phyloP scores from a whole-genome alignment of 2,329 filamentous ascomycete genomes.

The Aspergillus quadricinctus region DNA sequence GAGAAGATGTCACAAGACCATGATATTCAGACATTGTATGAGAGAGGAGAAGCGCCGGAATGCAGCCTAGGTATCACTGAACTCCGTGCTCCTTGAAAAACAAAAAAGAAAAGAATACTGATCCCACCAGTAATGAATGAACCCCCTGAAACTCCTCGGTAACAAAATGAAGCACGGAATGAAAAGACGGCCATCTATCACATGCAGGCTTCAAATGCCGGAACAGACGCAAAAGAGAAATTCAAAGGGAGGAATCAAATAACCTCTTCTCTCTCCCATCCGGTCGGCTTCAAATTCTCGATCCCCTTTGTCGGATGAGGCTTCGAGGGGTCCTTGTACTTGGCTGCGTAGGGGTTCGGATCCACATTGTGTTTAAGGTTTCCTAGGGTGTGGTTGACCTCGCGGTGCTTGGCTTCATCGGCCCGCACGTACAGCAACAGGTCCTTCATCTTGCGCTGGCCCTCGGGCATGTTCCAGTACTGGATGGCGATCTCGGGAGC shows the following conservation, averaged over 20 bases:
- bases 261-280: slow-evolving; percentile 81
- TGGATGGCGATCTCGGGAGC: slow-evolving; percentile 85
- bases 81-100: not conserved
- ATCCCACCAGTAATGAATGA: not conserved
- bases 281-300: slow-evolving; percentile 60
- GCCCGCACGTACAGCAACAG: slow-evolving; percentile 82
- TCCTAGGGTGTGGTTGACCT: slow-evolving; percentile 91
- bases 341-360: slow-evolving; percentile 85
- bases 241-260: slow-evolving; percentile 40
- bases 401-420: slow-evolving; percentile 85
- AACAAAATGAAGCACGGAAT: not conserved
- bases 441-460: slow-evolving; percentile 75
- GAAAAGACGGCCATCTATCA: not conserved
- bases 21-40: not conserved
- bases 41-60: not conserved
- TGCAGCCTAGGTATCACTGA: not conserved
- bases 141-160: not conserved
- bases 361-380: slow-evolving; percentile 83
- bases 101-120: not conserved
- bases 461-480: slow-evolving; percentile 94
- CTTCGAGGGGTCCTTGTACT: slow-evolving; percentile 65
- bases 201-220: not conserved
- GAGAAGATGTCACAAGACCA: not conserved
- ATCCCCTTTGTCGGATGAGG: slow-evolving; percentile 69
- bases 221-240: not conserved